phyloP scores from a whole-genome alignment of 768 basidiomycete genomes.

The Collybiopsis luxurians region DNA sequence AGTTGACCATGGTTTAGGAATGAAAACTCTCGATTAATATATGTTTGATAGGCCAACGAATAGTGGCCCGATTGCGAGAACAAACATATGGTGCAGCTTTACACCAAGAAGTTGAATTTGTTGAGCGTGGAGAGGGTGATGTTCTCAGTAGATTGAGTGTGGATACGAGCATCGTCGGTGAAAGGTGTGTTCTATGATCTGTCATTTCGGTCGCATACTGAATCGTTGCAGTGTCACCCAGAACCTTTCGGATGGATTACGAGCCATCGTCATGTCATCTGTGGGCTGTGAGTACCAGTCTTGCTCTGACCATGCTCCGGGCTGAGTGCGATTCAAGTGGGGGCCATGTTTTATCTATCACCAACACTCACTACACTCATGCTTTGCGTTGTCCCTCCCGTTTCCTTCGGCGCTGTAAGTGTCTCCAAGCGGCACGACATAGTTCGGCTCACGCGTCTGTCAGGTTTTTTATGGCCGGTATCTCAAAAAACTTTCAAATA shows the following conservation, averaged over 20 bases:
- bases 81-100: constrained; percentile 81
- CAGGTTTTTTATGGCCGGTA: constrained; percentile 97
- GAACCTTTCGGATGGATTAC: constrained; percentile 76
- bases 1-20: neutral
- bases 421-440: neutral
- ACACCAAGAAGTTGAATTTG: constrained; percentile 88
- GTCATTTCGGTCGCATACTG: constrained; percentile 1
- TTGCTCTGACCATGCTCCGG: neutral
- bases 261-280: constrained; percentile 89
- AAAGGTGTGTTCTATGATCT: constrained; percentile 52
- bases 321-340: constrained; percentile 47
- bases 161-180: constrained; percentile 92
- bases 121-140: constrained; percentile 91
- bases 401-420: constrained; percentile 75
- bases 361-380: constrained; percentile 87
- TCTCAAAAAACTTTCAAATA: constrained; percentile 84
- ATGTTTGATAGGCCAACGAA: constrained; percentile 63
- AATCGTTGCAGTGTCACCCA: constrained; percentile 57
- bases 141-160: constrained; percentile 87
- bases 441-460: neutral
- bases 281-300: constrained; percentile 70
- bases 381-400: constrained; percentile 88
- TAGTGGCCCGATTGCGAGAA: constrained; percentile 84
- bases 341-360: constrained; percentile 93
- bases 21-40: neutral